Percentiles rank a stretch among this genome's conserved stretches.
phyloP scores from a whole-genome alignment of 2,329 filamentous ascomycete species.

The Xylaria sp. region DNA sequence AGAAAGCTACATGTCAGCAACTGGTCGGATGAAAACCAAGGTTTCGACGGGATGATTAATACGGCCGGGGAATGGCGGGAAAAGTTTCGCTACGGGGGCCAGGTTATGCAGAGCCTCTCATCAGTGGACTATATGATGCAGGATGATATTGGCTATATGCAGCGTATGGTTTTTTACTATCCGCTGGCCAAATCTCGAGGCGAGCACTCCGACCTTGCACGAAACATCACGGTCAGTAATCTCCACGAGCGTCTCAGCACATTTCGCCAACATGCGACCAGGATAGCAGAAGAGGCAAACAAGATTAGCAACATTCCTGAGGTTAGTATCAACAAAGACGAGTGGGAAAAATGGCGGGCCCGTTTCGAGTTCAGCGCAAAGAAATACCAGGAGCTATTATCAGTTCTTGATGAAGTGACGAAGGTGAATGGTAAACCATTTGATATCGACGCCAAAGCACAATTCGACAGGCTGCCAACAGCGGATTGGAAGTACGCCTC shows the following conservation, averaged over 20 bases:
- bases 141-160: conserved; percentile 34
- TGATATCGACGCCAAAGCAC: conserved; percentile 34
- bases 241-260: conserved; percentile 13
- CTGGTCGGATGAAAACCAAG: background rate
- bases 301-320: background rate
- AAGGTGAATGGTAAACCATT: background rate
- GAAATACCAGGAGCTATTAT: conserved; percentile 27
- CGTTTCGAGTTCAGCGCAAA: conserved; percentile 4
- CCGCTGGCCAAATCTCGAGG: conserved; percentile 14
- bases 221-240: background rate
- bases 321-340: background rate
- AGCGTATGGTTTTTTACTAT: conserved; percentile 42
- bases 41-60: background rate
- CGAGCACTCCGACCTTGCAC: background rate
- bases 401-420: conserved; percentile 6
- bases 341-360: conserved; percentile 29
- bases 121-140: conserved; percentile 21
- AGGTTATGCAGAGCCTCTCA: conserved; percentile 29
- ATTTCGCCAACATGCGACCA: background rate
- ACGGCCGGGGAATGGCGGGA: background rate
- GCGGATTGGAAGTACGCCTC: conserved; percentile 34
- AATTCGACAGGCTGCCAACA: conserved; percentile 38
- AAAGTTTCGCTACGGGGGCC: conserved; percentile 31
- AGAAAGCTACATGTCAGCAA: background rate
- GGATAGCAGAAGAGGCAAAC: background rate